phyloP scores from a whole-genome alignment of 2,329 filamentous ascomycete species.

The Leptographium wingfieldii region DNA sequence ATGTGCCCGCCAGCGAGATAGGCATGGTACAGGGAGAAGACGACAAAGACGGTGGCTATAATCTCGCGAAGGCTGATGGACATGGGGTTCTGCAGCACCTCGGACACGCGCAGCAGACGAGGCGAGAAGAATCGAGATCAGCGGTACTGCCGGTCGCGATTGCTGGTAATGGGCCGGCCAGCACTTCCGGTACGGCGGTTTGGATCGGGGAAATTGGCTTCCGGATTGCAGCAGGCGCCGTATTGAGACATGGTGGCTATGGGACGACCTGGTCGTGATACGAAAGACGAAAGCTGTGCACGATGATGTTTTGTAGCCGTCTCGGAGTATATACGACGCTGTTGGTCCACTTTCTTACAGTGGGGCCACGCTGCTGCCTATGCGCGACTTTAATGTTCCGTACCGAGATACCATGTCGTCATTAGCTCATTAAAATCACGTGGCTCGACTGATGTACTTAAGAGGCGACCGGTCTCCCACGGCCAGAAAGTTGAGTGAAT shows the following conservation, averaged over 20 bases:
- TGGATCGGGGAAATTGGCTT: constrained; percentile 1
- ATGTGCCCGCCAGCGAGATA: background rate
- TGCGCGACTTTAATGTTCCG: background rate
- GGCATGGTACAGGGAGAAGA: constrained; percentile 6
- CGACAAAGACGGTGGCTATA: constrained; percentile 1
- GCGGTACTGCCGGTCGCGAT: background rate
- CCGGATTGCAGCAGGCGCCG: constrained; percentile 1
- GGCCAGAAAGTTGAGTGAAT: background rate
- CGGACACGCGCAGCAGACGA: constrained; percentile 10
- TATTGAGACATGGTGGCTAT: background rate
- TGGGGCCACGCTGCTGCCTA: background rate
- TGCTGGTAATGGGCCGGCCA: background rate
- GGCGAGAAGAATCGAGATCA: constrained; percentile 10
- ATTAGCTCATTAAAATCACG: no score
- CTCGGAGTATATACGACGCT: no score
- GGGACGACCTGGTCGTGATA: background rate
- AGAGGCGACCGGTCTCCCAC: no score
- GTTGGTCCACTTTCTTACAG: no score
- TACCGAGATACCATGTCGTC: background rate
- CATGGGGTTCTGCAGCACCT: constrained; percentile 8
- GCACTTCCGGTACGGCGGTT: background rate
- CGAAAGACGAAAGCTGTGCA: background rate
- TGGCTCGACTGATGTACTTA: no score
- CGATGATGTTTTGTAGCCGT: no score
- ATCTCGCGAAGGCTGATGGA: constrained; percentile 11